These are phyloP conservation scores for Niebla homalea DNA, from an alignment of 495 filamentous ascomycete species.

Conservation along the genomic window DNA sequence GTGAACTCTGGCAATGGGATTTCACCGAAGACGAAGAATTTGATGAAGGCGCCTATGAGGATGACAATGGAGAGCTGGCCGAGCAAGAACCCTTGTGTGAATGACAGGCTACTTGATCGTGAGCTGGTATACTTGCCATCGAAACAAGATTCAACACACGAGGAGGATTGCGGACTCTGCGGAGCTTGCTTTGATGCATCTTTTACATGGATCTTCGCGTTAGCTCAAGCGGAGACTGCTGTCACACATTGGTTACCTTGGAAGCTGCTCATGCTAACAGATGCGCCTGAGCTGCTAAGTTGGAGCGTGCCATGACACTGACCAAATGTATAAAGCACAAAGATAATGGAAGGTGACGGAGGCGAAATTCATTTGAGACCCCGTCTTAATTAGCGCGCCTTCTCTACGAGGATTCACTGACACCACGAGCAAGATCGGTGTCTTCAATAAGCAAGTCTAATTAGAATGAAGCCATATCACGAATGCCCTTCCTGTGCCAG, in stretches of 20 bases:
- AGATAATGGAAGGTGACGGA: too few species aligned
- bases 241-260: slow-evolving; percentile 2
- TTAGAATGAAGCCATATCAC: too few species aligned
- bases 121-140: not conserved
- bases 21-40: slow-evolving; percentile 99
- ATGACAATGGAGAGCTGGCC: slow-evolving; percentile 87
- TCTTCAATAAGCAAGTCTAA: too few species aligned
- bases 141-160: slow-evolving; percentile 25
- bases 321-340: not conserved
- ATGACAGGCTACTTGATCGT: slow-evolving; percentile 51
- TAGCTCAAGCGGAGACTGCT: not conserved
- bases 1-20: slow-evolving; percentile 67
- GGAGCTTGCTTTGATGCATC: slow-evolving; percentile 10
- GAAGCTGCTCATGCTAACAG: slow-evolving; percentile 13
- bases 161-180: slow-evolving; percentile 29
- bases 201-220: not conserved
- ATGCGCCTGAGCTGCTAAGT: not conserved
- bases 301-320: not conserved
- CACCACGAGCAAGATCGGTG: too few species aligned
- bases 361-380: too few species aligned
- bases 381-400: too few species aligned
- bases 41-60: slow-evolving; percentile 87
- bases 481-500: too few species aligned
- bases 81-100: slow-evolving; percentile 84
- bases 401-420: too few species aligned